Evolutionary conservation across 2,329 filamentous ascomycete genomes (phyloP).

Genomic region (Plectosphaerella sp.): DNA sequence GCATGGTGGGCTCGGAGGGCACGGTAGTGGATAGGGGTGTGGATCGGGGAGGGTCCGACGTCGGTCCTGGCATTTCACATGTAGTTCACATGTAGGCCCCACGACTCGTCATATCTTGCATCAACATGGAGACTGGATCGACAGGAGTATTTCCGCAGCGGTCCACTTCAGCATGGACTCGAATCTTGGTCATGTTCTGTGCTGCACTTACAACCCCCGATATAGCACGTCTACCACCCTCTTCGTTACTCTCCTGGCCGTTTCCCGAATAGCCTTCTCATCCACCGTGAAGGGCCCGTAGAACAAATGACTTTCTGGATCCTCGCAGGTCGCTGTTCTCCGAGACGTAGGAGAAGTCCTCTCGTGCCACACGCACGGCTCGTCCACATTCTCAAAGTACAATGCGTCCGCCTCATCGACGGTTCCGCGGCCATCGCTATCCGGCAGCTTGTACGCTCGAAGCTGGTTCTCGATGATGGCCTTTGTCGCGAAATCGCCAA

Average conservation of each 20-base stretch:
- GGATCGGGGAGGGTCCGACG: too few species aligned
- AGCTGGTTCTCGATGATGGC: slow-evolving; percentile 45
- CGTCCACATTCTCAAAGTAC: slow-evolving; percentile 36
- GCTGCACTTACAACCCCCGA: too few species aligned
- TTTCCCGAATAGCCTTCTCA: slow-evolving; percentile 20
- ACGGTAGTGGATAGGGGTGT: slow-evolving; percentile 7
- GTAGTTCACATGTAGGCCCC: too few species aligned
- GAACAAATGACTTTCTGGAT: slow-evolving; percentile 45
- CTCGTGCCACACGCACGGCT: slow-evolving; percentile 32
- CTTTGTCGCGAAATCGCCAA: slow-evolving; percentile 34
- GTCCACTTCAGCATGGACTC: too few species aligned
- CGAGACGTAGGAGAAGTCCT: background rate
- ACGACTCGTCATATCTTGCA: too few species aligned
- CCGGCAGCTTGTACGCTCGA: slow-evolving; percentile 32
- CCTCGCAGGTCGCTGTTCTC: slow-evolving; percentile 25
- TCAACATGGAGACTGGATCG: too few species aligned
- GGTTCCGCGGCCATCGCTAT: slow-evolving; percentile 38
- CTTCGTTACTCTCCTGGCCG: slow-evolving; percentile 1
- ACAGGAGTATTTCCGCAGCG: too few species aligned
- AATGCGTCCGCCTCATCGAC: slow-evolving; percentile 21
- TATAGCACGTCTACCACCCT: slow-evolving; percentile 10
- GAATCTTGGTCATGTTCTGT: too few species aligned
- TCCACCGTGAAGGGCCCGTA: slow-evolving; percentile 44
- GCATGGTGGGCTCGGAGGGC: too few species aligned
- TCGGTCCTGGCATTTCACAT: too few species aligned